These are phyloP conservation scores for Collybia sp. DNA, from an alignment of 768 basidiomycete genomes.

Conservation along the genomic window DNA sequence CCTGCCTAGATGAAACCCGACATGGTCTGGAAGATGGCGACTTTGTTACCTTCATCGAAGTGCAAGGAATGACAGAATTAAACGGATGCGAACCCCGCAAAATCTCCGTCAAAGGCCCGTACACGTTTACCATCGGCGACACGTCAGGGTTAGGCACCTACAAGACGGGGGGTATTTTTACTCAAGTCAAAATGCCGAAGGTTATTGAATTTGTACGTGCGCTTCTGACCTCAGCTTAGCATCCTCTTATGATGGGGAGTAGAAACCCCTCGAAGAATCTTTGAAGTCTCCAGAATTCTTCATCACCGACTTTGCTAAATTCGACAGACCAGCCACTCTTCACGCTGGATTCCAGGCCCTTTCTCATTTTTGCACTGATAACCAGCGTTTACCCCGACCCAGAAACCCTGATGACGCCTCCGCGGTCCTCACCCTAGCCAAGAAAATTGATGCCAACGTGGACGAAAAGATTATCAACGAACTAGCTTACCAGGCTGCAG, in stretches of 20 bases:
- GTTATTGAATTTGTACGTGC: slow-evolving; percentile 83
- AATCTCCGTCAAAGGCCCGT: slow-evolving; percentile 91
- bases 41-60: slow-evolving; percentile 93
- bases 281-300: slow-evolving; percentile 78
- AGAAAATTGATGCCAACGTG: slow-evolving; percentile 68
- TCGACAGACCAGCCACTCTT: slow-evolving; percentile 85
- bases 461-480: slow-evolving; percentile 82
- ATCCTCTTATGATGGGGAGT: not conserved
- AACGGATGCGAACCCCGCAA: slow-evolving; percentile 92
- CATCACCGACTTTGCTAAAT: slow-evolving; percentile 97
- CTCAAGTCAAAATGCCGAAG: slow-evolving; percentile 99
- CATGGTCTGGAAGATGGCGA: slow-evolving; percentile 99
- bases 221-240: too few species aligned
- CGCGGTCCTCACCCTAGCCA: slow-evolving; percentile 67
- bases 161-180: slow-evolving; percentile 88
- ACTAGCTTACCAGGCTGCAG: slow-evolving; percentile 86
- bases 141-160: slow-evolving; percentile 77
- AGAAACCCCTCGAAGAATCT: slow-evolving; percentile 95
- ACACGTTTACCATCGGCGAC: slow-evolving; percentile 95
- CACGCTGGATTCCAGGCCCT: slow-evolving; percentile 96
- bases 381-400: slow-evolving; percentile 73
- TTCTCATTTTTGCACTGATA: slow-evolving; percentile 63
- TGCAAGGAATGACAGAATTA: slow-evolving; percentile 90
- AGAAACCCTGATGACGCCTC: slow-evolving; percentile 80
- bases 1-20: slow-evolving; percentile 93